Base-by-base conservation (phyloP, 2,329 filamentous ascomycete genomes). In the Raffaelea arxii region DNA sequence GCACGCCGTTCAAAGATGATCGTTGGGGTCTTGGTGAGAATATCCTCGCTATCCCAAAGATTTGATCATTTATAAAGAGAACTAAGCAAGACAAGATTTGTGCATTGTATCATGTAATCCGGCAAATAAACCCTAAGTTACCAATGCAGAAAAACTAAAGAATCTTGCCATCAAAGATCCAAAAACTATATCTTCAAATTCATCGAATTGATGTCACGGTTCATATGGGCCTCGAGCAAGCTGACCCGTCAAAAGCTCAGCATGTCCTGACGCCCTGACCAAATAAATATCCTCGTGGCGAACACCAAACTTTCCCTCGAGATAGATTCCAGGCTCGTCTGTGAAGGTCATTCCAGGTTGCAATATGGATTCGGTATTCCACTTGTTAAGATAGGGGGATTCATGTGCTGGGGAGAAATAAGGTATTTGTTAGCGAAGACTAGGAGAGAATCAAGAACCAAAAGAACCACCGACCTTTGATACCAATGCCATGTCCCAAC, bases 311-410 rank as follows among this genome's bases (percentile, higher is more conserved):
- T 70, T 69, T 23, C 70, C 69, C 21, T 75, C 66, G 0, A 82
- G 60, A 56, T 83, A 82, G 25, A 82, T 71, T 0, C 78, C 79
- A 0, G 79, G 78, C 61, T 83, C 79, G 10, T 73, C 72, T 0
- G 79, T 82, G 50, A 82, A 82, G 0, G 71, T 69, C 78, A 82
- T 82, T 0, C 78, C 78, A 0, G 74, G 63, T 40, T 65, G 63
- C 5, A 82, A 61, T 1, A 62, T 54, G 0, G 65, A 62, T 2
- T 56, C 60, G 3, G 62, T 63, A 53, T 82, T 82, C 48, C 75
- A 79, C 54, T 80, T 77, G 56, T 82, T 80, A 25, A 82, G 61
- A 52, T 82, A 82, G 0, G 78, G 78, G 25, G 74, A 77, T 56
- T 82, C 78, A 51, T 82, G 78, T 1, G 78, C 78, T 55, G 43